Evolutionary conservation across 768 basidiomycete genomes (phyloP).

Genomic region (Amanita fuliginea): DNA sequence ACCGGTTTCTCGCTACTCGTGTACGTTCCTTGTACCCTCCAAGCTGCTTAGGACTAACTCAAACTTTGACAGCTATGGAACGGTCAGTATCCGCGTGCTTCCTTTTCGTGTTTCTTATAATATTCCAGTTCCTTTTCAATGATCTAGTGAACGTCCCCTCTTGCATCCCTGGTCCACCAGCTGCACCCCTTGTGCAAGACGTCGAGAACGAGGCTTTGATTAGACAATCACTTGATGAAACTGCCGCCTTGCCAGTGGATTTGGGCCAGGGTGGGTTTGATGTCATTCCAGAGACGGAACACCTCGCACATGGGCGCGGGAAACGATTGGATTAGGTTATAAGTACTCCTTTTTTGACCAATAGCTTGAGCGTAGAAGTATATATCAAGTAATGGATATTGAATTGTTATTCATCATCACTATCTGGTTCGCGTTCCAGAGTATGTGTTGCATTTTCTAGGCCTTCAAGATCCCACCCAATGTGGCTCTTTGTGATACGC

Average conservation of each 20-base stretch:
- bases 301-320: conserved; percentile 14
- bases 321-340: neutral
- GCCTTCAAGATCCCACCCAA: conserved; percentile 64
- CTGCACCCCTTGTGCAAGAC: conserved; percentile 17
- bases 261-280: conserved; percentile 80
- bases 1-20: conserved; percentile 82
- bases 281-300: conserved; percentile 50
- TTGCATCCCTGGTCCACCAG: conserved; percentile 42
- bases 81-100: conserved; percentile 33
- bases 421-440: conserved; percentile 38
- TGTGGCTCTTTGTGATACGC: conserved; percentile 36
- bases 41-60: neutral
- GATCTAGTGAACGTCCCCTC: conserved; percentile 59
- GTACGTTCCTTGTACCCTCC: conserved; percentile 36
- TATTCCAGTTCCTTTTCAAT: conserved; percentile 76
- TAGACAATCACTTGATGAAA: conserved; percentile 54
- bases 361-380: neutral
- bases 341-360: neutral
- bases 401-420: conserved; percentile 46
- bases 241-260: conserved; percentile 71
- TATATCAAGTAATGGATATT: neutral
- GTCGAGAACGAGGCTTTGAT: conserved; percentile 42
- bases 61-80: conserved; percentile 60
- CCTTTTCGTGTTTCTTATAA: conserved; percentile 6
- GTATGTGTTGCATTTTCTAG: conserved; percentile 47